Evolutionary conservation across 2,329 filamentous ascomycete genomes (phyloP), one percentile per base, ranked within the genome.

Genomic region (Penicillium occitanis): DNA sequence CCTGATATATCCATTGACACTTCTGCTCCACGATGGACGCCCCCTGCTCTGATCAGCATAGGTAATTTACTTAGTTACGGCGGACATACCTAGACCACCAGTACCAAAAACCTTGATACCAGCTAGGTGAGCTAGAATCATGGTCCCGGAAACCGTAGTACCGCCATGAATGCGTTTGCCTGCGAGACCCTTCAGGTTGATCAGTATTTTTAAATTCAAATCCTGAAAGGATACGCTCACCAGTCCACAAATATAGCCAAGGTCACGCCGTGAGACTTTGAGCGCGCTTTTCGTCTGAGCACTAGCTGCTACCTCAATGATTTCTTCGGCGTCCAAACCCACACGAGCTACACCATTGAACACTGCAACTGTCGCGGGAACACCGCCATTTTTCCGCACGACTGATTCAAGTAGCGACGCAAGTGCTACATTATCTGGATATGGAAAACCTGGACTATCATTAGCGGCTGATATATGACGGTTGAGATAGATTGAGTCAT

Each of bases 31-130:
- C 93, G 88, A 78, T 99, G 95, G 28, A 99, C 95, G 67, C 95
- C 95, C 65, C 95, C 80, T 80, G 22, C 10, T 42, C 22, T 42
- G 42, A 59, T 73, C 68, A 75, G 71, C 51, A 40, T 14, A n/a
- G 25, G n/a, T 42, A 2, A 22, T 19, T 22, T 17, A 28, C 2
- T 1, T 19, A 30, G 2, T 28, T 6, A 4, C n/a, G 61, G 17
- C 8, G 5, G 14, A 71, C 71, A 35, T 69, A 80, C 78, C 94
- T 4, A 99, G 87, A 13, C 95, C 95, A 55, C 95, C 95, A 5
- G 95, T 99, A 30, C 93, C 95, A 78, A 99, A 97, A 60, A 99
- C 87, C 69, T 89, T 90, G 75, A 99, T 96, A 10, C 93, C 93
- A 33, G 93, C 94, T 67, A 93, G 82, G 69, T 91, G 85, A 53